Conservation (phyloP, 1,139 yeast genomes). For the Arxiozyma bovina region DNA sequence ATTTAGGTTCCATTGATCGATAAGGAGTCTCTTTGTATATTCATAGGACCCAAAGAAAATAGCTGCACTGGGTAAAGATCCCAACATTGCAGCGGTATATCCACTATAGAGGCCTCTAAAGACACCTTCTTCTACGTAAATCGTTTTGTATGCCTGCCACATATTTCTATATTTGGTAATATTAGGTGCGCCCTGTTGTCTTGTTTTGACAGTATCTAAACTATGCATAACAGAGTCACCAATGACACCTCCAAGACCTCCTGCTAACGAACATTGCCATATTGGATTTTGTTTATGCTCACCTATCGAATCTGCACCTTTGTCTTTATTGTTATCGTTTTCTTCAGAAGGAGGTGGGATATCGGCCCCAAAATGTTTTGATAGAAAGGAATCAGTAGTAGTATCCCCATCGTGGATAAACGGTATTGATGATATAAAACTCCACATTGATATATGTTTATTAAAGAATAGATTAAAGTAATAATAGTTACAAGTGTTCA, state of each 20-base stretch:
- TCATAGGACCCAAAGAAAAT: constrained; percentile 90
- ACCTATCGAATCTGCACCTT: neutral
- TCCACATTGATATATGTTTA: constrained; percentile 16
- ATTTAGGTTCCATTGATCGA: constrained; percentile 55
- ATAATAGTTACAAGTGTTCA: neutral
- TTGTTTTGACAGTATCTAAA: constrained; percentile 87
- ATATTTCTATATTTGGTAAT: constrained; percentile 57
- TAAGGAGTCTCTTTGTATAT: constrained; percentile 59
- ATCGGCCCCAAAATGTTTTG: neutral
- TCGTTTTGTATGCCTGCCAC: constrained; percentile 64
- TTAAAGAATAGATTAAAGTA: neutral
- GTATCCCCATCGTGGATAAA: constrained; percentile 13
- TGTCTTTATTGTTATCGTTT: neutral
- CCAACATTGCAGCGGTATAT: constrained; percentile 81
- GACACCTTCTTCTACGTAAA: constrained; percentile 75
- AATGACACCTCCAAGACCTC: constrained; percentile 89
- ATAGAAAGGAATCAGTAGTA: neutral
- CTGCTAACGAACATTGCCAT: constrained; percentile 58
- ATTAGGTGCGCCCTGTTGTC: constrained; percentile 87
- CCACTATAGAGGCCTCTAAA: constrained; percentile 85
- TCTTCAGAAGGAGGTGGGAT: neutral
- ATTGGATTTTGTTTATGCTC: neutral
- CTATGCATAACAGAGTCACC: constrained; percentile 96
- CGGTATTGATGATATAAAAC: constrained; percentile 26
- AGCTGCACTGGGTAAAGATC: constrained; percentile 89